Conservation (phyloP, 768 basidiomycete genomes). For the Ramaria sp. region DNA sequence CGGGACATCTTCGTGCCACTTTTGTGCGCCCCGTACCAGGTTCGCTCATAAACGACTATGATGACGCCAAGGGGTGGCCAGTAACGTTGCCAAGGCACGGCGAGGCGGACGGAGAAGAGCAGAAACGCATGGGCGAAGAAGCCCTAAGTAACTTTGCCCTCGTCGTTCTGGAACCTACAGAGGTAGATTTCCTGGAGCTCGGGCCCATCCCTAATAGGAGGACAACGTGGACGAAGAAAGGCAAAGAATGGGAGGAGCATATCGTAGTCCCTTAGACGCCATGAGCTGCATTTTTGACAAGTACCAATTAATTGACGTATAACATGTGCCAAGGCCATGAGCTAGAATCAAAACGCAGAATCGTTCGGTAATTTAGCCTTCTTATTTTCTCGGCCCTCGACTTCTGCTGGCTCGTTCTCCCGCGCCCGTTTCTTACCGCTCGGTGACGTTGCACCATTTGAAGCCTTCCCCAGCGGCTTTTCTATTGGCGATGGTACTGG, state of each 20-base stretch:
- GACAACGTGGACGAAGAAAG: slow-evolving; percentile 39
- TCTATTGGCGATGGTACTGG: not conserved
- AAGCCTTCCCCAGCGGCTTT: not conserved
- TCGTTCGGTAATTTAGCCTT: not conserved
- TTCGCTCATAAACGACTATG: slow-evolving; percentile 35
- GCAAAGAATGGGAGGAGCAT: slow-evolving; percentile 45
- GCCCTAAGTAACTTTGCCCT: slow-evolving; percentile 64
- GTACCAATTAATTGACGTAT: too few relatives aligned
- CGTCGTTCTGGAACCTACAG: slow-evolving; percentile 56
- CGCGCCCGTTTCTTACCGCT: not conserved
- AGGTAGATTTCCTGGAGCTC: slow-evolving; percentile 62
- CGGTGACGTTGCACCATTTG: not conserved
- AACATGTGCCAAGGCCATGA: not conserved
- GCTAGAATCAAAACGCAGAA: not conserved
- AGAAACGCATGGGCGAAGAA: slow-evolving; percentile 34
- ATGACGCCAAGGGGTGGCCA: slow-evolving; percentile 57
- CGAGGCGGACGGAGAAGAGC: slow-evolving; percentile 30
- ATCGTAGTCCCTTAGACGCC: slow-evolving; percentile 46
- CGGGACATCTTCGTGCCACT: slow-evolving; percentile 51
- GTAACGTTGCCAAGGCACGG: slow-evolving; percentile 35
- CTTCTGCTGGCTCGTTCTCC: not conserved
- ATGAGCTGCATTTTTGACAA: not conserved
- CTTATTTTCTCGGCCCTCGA: not conserved
- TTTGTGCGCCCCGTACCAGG: slow-evolving; percentile 69
- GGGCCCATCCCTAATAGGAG: slow-evolving; percentile 46